These are phyloP conservation scores for Verbascum thapsus DNA, from an alignment of 257 asterid species.

Conservation along the genomic window DNA sequence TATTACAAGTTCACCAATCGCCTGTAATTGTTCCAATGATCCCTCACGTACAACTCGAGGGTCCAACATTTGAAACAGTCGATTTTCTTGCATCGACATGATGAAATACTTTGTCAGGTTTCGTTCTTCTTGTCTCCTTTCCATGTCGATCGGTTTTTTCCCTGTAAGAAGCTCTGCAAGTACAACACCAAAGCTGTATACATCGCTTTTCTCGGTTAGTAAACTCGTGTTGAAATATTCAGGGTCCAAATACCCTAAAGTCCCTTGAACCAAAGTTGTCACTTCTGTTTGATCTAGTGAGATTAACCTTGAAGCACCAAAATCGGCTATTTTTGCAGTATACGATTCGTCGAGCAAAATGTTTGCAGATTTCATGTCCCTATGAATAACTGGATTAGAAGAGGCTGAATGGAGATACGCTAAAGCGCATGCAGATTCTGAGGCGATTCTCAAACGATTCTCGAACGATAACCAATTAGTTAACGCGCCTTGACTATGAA, in stretches of 20 bases:
- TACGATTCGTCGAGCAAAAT: not conserved
- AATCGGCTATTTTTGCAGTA: not conserved
- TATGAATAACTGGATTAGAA: too few species aligned
- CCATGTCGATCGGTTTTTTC: not conserved
- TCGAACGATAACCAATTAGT: not conserved
- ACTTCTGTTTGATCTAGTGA: not conserved
- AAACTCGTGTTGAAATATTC: not conserved
- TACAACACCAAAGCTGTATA: not conserved
- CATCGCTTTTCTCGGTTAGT: not conserved
- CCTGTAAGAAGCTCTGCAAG: not conserved
- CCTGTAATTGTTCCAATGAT: not conserved
- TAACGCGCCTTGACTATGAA: too few species aligned
- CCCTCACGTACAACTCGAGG: not conserved
- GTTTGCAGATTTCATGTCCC: not conserved
- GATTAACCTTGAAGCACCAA: not conserved
- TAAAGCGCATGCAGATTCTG: not conserved
- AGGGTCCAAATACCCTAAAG: not conserved
- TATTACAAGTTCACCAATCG: not conserved
- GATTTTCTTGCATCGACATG: not conserved
- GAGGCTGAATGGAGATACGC: not conserved
- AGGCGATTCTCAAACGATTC: not conserved
- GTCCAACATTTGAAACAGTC: not conserved
- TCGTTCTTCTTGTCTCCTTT: not conserved
- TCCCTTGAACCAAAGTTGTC: not conserved
- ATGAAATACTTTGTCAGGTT: not conserved